Evolutionary conservation across 1,139 yeast species (phyloP), one percentile per base, ranked within the genome.

Genomic region (Sugiyamaella xylanicola): DNA sequence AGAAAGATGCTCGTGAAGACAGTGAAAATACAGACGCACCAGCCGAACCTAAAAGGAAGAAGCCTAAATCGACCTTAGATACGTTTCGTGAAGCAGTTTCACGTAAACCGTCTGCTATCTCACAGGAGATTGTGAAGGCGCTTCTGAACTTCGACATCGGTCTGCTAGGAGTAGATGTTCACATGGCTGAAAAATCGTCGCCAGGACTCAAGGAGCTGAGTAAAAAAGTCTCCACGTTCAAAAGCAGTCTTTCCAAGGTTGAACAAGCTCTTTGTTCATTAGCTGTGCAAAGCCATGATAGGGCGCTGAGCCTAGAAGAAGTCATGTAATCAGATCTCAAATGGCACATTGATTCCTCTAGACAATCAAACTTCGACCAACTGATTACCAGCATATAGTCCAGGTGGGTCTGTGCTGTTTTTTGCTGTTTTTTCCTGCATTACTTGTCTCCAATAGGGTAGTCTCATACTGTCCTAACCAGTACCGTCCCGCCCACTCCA

Each of bases 141-240:
- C 49, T 64, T 41, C 54, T 56, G 29, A 54, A 51, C 37, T 53
- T 63, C 47, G 55, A 61, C 17, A 46, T 40, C 11, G 53, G 55
- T 17, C 32, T 56, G 32, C 52, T 22, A 3, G 51, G 56, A 5
- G 46, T 47, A 21, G 53, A 52, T 19, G 29, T 49, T 32, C 17
- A 29, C 29, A 9, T 15, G 29, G 48, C 40, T 17, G 51, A 45
- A 20, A 51, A 36, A 7, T 46, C 48, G 3, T 20, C 48, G 13
- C 57, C 57, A 29, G 53, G 52, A 5, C 52, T 59, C 29, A 56
- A 57, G 39, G 66, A 59, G 41, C 51, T 58, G 15, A 47, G 48
- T 35, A 61, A 59, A 53, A 65, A 65, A 57, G 53, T 62, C n/a
- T 53, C 57, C 11, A 62, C 61, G 13, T 64, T 65, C 49, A 48